Base-by-base conservation (phyloP, 163 green algal genomes). In the Scenedesmus sp. region DNA sequence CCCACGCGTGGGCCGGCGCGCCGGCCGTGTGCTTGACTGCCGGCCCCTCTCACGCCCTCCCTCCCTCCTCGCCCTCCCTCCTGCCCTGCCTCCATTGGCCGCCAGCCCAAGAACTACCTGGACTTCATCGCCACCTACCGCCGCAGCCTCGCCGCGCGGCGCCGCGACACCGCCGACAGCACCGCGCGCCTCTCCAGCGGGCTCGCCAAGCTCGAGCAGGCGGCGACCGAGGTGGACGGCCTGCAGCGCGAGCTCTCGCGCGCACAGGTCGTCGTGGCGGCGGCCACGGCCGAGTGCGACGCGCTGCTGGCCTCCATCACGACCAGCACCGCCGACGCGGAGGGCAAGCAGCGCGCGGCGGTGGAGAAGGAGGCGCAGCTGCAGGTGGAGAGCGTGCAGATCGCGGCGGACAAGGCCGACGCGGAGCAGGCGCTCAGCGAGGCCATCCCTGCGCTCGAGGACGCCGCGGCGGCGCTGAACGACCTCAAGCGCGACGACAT, bases 401-500 rank as follows among this genome's bases (percentile, higher is more conserved):
- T 93, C 58, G 76, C 60, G 9, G 62, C 84, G 26, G 91, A 96
- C 72, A 97, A 97, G 83, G 84, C 81, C 22, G 92, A 96, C 47
- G 93, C 93, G 22, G 93, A 97, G 81, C 88, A 84, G 44, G 93
- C 92, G 1, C 77, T 97, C 44, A 92, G 89, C 75, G 89, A 92
- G 63, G 93, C 93, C 18, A 96, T 97, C 63, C 93, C 93, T 28
- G 91, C 89, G 3, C 70, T 97, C 51, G 91, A 96, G 81, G 91
- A 93, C 67, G 93, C 93, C 22, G 91, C 91, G 24, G 85, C 88
- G 22, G 92, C 92, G 24, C 82, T 97, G 73, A 89, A 92, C 60
- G 92, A 95, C 70, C 74, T 97, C 47, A 94, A 94, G 70, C 94
- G 90, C 86, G 92, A 97, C 63, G 91, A 97, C 66, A 97, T 97